Evolutionary conservation across 305 asterid species (phyloP), one percentile per base, ranked within the genome.

Genomic region (Rubia occidens): DNA sequence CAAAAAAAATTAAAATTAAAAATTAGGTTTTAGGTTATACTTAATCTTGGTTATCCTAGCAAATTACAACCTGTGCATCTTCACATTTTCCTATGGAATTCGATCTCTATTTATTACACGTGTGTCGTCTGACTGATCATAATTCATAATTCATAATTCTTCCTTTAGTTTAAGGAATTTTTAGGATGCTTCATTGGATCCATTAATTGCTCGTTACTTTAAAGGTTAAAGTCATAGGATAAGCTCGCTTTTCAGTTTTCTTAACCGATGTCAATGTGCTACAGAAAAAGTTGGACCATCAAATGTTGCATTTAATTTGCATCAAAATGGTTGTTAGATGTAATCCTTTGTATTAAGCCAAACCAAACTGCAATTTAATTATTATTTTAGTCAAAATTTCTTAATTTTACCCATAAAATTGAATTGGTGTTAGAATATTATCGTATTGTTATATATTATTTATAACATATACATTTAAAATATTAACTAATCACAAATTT

Each of bases 141-240:
- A 5, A 17, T 17, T 53, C 4, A n/a, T n/a, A n/a, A n/a, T n/a
- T n/a, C n/a, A n/a, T n/a, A 53, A 53, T n/a, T 44, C 64, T 9
- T 18, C 77, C 71, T 43, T 59, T 73, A 17, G 24, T 53, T 53
- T 53, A 0, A 42, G 37, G 37, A 32, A 32, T 32, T 32, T 32
- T 32, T 78, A 82, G 87, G 77, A 80, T 60, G 76, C 83, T 82
- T 82, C 83, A 80, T 87, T 79, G 88, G 88, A 87, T 87, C 88
- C 72, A 77, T 80, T 17, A 53, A 20, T 53, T 26, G 20, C n/a
- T 60, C 13, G 40, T 24, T 60, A 0, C 66, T 56, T 60, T 26
- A 60, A 13, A 51, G 58, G n/a, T 51, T 51, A 51, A 51, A 51
- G 58, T 51, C 3, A 17, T 51, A 15, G 11, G 24, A 51, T 51